Base-by-base conservation (phyloP, 2,329 filamentous ascomycete species). In the Pseudopyrenochaeta lycopersici region DNA sequence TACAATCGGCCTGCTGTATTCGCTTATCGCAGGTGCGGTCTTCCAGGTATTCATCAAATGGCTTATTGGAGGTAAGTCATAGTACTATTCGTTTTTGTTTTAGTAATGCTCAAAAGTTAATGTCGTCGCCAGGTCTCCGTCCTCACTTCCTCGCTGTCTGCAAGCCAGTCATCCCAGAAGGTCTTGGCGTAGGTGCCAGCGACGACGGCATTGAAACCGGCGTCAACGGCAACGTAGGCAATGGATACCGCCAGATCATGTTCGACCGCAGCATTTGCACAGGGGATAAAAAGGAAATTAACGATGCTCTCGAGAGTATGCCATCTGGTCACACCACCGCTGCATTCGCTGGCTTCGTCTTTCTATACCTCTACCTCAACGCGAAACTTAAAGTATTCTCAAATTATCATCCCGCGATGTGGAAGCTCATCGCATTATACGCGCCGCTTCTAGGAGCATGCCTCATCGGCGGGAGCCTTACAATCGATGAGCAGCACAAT, bases 21-120 rank as follows among this genome's bases (percentile, higher is more conserved):
- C 85, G 0, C 81, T 91, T 58, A 89, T 91, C 75, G 80, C 82
- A 5, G 87, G 87, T 3, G 86, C 88, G n/a, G 85, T 91, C 44
- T 90, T 92, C 77, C 89, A 92, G 67, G 88, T 91, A 61, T 88
- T 91, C 67, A 66, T 91, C 71, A 92, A 92, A 76, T 88, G 84
- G 83, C 82, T 91, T 36, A 90, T 92, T 58, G 89, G 89, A 12
- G 89, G 88, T 12, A 77, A 89, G 17, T 54, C n/a, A 27, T 3
- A 44, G 18, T 32, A 39, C 17, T n/a, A n/a, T 10, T 18, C 2
- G 9, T 4, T 17, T 27, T 12, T 40, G 12, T 7, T 10, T 23
- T 15, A 18, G 15, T 30, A 15, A 17, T 20, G 39, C 9, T 18
- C 27, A n/a, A 33, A 9, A 5, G 45, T 14, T 46, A 40, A 60